Evolutionary conservation across 805 yeast species (phyloP).

Genomic region (Saccharomycopsis sp.): DNA sequence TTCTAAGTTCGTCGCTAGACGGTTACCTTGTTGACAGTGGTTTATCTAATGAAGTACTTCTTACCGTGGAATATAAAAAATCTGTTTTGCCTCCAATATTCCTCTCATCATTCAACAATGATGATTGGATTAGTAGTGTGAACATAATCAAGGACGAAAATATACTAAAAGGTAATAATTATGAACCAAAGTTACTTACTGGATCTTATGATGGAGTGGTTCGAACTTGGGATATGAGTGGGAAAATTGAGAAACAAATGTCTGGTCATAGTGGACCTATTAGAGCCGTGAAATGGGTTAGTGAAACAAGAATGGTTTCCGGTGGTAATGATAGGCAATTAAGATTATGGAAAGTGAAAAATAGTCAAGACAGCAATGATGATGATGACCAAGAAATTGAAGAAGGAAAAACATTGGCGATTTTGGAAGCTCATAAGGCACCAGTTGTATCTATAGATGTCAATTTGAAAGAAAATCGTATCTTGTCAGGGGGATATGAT

Average conservation of each 20-base stretch:
- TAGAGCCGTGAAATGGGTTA: constrained; percentile 73
- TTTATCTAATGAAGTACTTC: constrained; percentile 70
- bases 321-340: constrained; percentile 87
- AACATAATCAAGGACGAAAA: constrained; percentile 36
- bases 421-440: constrained; percentile 84
- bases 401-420: constrained; percentile 72
- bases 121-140: constrained; percentile 90
- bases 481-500: constrained; percentile 83
- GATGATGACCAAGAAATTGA: constrained; percentile 45
- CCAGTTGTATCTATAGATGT: constrained; percentile 75
- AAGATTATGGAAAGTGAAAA: constrained; percentile 76
- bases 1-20: constrained; percentile 70
- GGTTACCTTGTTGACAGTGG: constrained; percentile 74
- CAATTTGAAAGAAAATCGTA: constrained; percentile 45
- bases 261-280: constrained; percentile 88
- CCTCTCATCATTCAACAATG: constrained; percentile 79
- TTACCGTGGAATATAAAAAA: constrained; percentile 83
- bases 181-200: constrained; percentile 55
- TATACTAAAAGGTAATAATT: constrained; percentile 32
- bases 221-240: constrained; percentile 78
- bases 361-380: constrained; percentile 29
- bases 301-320: constrained; percentile 67
- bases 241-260: constrained; percentile 71
- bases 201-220: constrained; percentile 96
- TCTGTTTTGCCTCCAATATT: constrained; percentile 93